Conservation (phyloP, 352 stramenopile genomes). For the Phytopythium ostracodes region DNA sequence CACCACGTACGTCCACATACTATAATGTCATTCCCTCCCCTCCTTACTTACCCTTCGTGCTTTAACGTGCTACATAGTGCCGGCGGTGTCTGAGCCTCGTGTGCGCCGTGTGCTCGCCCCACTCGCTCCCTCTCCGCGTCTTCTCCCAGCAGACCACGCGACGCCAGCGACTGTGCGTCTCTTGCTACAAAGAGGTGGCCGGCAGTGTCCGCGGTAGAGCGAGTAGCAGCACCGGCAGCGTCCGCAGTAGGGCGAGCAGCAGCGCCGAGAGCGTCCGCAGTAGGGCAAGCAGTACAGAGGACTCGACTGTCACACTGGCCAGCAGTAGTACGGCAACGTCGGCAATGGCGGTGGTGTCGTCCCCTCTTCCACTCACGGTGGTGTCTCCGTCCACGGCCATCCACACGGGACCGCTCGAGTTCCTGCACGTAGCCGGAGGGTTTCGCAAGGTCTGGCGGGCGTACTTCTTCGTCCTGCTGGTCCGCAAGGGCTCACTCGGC, state of each 20-base stretch:
- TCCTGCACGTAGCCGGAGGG: constrained; percentile 40
- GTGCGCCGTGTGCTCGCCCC: constrained; percentile 59
- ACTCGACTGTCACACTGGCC: background rate
- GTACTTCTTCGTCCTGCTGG: constrained; percentile 70
- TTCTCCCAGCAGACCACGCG: constrained; percentile 37
- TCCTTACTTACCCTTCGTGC: background rate
- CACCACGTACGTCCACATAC: constrained; percentile 46
- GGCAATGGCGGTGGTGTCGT: background rate
- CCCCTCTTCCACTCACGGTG: background rate
- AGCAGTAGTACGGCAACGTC: background rate
- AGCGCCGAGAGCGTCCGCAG: constrained; percentile 9
- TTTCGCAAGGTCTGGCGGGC: constrained; percentile 61
- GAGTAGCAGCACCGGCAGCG: no score
- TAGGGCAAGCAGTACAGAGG: constrained; percentile 5
- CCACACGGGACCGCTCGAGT: constrained; percentile 44
- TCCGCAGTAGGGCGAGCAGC: constrained; percentile 9
- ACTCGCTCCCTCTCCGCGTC: constrained; percentile 41
- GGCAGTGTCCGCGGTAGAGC: constrained; percentile 10
- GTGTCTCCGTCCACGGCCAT: constrained; percentile 28
- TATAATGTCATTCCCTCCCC: background rate
- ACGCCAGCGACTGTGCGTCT: constrained; percentile 44
- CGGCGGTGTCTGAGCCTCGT: constrained; percentile 59
- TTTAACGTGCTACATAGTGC: constrained; percentile 34
- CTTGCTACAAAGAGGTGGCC: constrained; percentile 29
- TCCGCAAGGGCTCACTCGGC: constrained; percentile 65